Conservation (phyloP, 345 rosid genomes). For the Psidium friedrichsthalianum region DNA sequence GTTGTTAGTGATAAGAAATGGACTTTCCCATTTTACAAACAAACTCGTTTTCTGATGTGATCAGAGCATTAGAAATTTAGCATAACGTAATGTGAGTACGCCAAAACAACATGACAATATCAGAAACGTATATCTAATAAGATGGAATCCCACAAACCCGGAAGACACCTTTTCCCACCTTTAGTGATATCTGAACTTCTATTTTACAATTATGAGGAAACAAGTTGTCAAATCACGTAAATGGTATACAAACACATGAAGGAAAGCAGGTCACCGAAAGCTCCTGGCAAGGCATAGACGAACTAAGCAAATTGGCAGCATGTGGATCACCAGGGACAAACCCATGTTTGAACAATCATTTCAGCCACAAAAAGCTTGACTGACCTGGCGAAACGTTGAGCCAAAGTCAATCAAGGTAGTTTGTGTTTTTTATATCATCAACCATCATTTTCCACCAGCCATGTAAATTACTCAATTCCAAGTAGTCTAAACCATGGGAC, state of each 20-base stretch:
- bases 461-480: neutral
- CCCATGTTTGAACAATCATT: constrained; percentile 96
- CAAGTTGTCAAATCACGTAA: neutral
- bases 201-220: neutral
- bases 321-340: constrained; percentile 99
- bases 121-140: neutral
- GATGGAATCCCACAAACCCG: neutral
- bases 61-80: neutral
- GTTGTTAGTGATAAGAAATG: neutral
- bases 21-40: neutral
- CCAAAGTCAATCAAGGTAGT: neutral
- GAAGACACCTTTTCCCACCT: neutral
- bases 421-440: neutral
- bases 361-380: constrained; percentile 84
- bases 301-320: constrained; percentile 85
- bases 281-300: constrained; percentile 60
- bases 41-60: neutral
- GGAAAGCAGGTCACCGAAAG: constrained; percentile 42
- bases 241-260: neutral
- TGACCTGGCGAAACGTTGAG: constrained; percentile 45
- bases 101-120: neutral
- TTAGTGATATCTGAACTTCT: neutral
- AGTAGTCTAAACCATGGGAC: neutral
- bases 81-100: neutral
- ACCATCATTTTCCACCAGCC: neutral